phyloP scores from a whole-genome alignment of 306 rosid genomes.

The Casuarina cunninghamiana region DNA sequence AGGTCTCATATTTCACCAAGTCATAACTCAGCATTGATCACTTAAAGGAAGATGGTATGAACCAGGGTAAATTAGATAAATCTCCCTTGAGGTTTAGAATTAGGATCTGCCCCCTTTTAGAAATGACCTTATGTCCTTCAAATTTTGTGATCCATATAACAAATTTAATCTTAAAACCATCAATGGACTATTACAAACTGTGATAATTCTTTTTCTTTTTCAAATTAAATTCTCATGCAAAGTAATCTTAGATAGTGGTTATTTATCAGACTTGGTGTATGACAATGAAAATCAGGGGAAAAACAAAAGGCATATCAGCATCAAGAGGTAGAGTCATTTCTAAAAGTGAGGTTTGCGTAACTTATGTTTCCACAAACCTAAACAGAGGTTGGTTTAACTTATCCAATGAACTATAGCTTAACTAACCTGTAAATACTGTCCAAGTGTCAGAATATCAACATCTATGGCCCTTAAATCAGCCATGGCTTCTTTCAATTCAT shows the following conservation, averaged over 20 bases:
- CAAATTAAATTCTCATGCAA: not conserved
- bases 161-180: not conserved
- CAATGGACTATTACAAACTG: not conserved
- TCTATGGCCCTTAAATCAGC: constrained; percentile 76
- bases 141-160: not conserved
- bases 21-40: no score
- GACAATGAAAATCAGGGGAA: not conserved
- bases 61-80: not conserved
- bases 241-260: not conserved
- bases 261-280: not conserved
- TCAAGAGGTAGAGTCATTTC: not conserved
- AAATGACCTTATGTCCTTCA: not conserved
- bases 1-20: no score
- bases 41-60: not conserved
- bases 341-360: not conserved
- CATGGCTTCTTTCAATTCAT: constrained; percentile 78
- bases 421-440: constrained; percentile 94
- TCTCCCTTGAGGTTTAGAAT: not conserved
- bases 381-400: not conserved
- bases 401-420: constrained; percentile 7
- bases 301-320: not conserved
- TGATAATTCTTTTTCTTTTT: not conserved
- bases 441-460: constrained; percentile 93
- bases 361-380: not conserved
- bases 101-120: not conserved